phyloP scores from a whole-genome alignment of 306 rosid species.

The Carpinus fangiana region DNA sequence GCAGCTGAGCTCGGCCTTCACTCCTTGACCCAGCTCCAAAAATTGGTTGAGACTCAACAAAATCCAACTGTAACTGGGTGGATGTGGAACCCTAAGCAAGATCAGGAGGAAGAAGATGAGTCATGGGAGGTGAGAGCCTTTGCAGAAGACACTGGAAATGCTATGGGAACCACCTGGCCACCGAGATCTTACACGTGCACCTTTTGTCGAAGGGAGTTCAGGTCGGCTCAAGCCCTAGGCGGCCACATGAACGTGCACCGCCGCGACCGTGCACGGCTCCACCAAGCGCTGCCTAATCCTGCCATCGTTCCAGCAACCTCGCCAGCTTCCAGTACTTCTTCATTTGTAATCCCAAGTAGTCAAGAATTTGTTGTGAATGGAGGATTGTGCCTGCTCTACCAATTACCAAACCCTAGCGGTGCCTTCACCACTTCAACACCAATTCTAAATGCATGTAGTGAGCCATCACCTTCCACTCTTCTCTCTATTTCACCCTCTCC shows the following conservation, averaged over 20 bases:
- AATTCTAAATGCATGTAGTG: constrained; percentile 13
- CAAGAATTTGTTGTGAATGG: constrained; percentile 55
- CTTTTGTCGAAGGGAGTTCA: constrained; percentile 79
- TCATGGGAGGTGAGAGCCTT: constrained; percentile 94
- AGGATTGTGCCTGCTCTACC: constrained; percentile 70
- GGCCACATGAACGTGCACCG: constrained; percentile 99
- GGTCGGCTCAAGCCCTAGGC: constrained; percentile 94
- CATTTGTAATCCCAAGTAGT: constrained; percentile 50
- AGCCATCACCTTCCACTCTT: constrained; percentile 51
- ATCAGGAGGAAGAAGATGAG: constrained; percentile 62
- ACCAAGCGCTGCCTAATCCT: constrained; percentile 43
- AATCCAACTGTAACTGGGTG: constrained; percentile 39
- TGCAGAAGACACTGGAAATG: constrained; percentile 79
- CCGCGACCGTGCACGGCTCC: constrained; percentile 94
- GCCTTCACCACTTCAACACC: constrained; percentile 13
- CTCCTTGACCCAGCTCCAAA: constrained; percentile 60
- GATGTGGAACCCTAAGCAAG: constrained; percentile 78
- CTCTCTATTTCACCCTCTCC: constrained; percentile 56
- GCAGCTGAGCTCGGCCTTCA: constrained; percentile 68
- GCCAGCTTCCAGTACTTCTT: constrained; percentile 20
- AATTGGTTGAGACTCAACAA: constrained; percentile 41
- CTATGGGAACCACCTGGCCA: constrained; percentile 90
- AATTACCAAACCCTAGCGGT: constrained; percentile 61
- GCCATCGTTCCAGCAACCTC: background rate
- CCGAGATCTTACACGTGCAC: constrained; percentile 91